Evolutionary conservation across 352 stramenopile species (phyloP).

Genomic region (Pythium folliculosum): DNA sequence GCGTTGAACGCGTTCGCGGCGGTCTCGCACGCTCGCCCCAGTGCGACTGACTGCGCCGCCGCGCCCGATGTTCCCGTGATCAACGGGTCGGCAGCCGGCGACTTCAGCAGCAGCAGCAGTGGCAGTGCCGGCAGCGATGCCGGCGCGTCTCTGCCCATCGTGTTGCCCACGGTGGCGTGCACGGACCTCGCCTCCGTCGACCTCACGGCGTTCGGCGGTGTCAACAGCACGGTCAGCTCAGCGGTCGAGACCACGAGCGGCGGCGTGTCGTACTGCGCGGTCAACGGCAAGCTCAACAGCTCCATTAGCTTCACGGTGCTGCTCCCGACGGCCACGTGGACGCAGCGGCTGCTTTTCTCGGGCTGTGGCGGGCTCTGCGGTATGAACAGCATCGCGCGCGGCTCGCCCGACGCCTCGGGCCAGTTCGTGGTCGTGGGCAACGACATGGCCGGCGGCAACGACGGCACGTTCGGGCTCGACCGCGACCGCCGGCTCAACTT

Average conservation of each 20-base stretch:
- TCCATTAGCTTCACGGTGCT: constrained; percentile 35
- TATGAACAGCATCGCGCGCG: constrained; percentile 32
- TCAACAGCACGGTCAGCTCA: background rate
- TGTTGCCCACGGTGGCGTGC: background rate
- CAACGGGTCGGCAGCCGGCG: background rate
- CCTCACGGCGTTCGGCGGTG: background rate
- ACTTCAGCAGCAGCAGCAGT: background rate
- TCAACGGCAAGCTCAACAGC: constrained; percentile 27
- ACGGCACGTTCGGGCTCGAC: constrained; percentile 35
- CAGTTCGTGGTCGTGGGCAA: constrained; percentile 37
- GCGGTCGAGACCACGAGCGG: constrained; percentile 22
- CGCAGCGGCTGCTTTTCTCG: constrained; percentile 43
- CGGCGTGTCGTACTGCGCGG: constrained; percentile 31
- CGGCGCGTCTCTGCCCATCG: background rate
- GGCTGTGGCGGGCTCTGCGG: constrained; percentile 43
- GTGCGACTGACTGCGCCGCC: background rate
- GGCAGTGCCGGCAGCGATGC: background rate
- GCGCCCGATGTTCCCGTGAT: background rate
- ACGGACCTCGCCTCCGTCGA: background rate
- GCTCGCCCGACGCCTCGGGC: constrained; percentile 30
- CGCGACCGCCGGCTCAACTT: constrained; percentile 32
- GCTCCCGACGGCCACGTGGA: constrained; percentile 40
- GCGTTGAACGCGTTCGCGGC: background rate
- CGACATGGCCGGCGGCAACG: constrained; percentile 37
- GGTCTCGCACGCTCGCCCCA: background rate